Base-by-base conservation (phyloP, 2,329 filamentous ascomycete species). In the Niveomyces coronatus region DNA sequence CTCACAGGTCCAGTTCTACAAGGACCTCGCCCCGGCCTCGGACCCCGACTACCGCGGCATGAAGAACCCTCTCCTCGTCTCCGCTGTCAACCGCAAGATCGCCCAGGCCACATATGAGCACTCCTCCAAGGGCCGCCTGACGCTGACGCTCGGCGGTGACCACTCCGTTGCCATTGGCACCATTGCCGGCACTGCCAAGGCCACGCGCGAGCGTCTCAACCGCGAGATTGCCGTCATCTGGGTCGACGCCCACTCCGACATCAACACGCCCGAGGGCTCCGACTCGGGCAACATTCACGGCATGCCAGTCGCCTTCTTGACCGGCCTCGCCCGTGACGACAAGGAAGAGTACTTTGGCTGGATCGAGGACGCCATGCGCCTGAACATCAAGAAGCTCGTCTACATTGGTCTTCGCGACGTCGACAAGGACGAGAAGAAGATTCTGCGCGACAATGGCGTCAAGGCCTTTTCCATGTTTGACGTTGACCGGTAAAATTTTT, bases 381-480 rank as follows among this genome's bases (percentile, higher is more conserved):
- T 79, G 40, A 89, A 72, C 60, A 61, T 80, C 40, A 80, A 75
- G 60, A 96, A 96, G 70, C 68, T 98, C 43, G 91, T 98, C 23
- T 98, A 98, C 64, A 98, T 98, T 57, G 91, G 88, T 22, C 70
- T 98, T 53, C 74, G 91, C 29, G 91, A 96, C 56, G 87, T 96
- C 20, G 91, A 98, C 57, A 63, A 74, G n/a, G 85, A 79, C 29
- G 91, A 98, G 78, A 96, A 95, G 80, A 75, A 79, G 65, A 85
- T 95, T 44, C 67, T 98, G 46, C 74, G 81, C 41, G 85, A 96
- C 48, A 70, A 96, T 54, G 81, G 82, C 29, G 91, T 98, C 68
- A 89, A 85, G 69, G 89, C 89, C 4, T 98, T 96, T 55, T 89
- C 82, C 65, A 98, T 98, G 91, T 91, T 94, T 57, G 91, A 98